phyloP scores from a whole-genome alignment of 176 grass and related monocot genomes.

The Phragmites australis region DNA sequence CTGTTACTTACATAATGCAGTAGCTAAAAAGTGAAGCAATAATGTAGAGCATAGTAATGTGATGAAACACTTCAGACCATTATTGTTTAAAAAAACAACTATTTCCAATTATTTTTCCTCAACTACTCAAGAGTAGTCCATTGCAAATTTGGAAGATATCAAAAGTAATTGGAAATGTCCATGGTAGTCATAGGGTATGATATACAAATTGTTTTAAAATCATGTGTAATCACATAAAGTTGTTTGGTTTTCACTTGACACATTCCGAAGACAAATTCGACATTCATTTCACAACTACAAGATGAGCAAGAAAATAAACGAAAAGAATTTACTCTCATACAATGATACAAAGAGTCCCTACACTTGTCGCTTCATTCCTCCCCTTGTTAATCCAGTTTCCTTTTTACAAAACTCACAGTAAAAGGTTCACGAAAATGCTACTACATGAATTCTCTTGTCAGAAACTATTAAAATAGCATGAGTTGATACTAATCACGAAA shows the following conservation, averaged over 20 bases:
- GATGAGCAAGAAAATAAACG: not conserved
- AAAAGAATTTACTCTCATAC: not conserved
- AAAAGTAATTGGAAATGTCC: slow-evolving; percentile 24
- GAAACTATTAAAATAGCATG: not conserved
- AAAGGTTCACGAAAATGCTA: not conserved
- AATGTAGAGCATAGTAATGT: too few relatives aligned
- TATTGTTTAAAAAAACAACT: not conserved
- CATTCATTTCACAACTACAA: slow-evolving; percentile 5
- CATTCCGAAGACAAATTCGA: not conserved
- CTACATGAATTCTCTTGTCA: not conserved
- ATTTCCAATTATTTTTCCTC: not conserved
- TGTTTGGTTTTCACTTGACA: slow-evolving; percentile 10
- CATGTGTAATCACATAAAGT: not conserved
- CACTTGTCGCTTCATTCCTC: slow-evolving; percentile 1
- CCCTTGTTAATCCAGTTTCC: not conserved
- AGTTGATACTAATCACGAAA: not conserved
- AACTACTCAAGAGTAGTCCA: not conserved
- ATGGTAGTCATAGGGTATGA: not conserved
- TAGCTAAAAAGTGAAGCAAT: slow-evolving; percentile 10
- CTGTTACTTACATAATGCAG: not conserved
- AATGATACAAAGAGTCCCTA: not conserved
- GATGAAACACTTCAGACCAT: not conserved
- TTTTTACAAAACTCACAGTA: not conserved
- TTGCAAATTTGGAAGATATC: not conserved
- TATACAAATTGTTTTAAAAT: not conserved